Evolutionary conservation across 2,329 filamentous ascomycete species (phyloP).

Genomic region (Pseudofabraea citricarpa): DNA sequence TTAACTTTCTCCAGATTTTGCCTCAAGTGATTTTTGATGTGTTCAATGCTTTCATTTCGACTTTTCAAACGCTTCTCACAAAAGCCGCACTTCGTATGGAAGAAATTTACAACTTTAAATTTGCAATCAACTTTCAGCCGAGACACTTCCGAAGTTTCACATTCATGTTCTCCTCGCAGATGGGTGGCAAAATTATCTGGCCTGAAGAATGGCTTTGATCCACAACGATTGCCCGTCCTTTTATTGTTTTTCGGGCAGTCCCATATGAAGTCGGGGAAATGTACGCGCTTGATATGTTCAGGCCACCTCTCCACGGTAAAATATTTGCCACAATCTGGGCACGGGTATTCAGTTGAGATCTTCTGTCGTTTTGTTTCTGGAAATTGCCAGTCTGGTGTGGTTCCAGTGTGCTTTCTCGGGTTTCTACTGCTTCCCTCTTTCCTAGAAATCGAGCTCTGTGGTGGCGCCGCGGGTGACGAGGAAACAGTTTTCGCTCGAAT

Average conservation of each 20-base stretch:
- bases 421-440: conserved; percentile 1
- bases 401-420: conserved; percentile 3
- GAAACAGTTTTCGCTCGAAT: no score
- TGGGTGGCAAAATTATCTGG: conserved; percentile 9
- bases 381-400: background rate
- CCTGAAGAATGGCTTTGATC: conserved; percentile 2
- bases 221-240: conserved; percentile 1
- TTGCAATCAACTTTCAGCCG: conserved; percentile 6
- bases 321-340: conserved; percentile 4
- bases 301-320: conserved; percentile 4
- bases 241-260: conserved; percentile 3
- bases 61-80: conserved; percentile 3
- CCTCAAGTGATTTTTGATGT: conserved; percentile 7
- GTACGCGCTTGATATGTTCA: conserved; percentile 9
- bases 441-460: background rate
- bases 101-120: conserved; percentile 5
- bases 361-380: conserved; percentile 7
- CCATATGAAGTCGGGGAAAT: conserved; percentile 8
- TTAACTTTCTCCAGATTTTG: background rate
- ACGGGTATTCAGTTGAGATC: conserved; percentile 3
- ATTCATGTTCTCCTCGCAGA: conserved; percentile 4
- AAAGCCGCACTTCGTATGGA: conserved; percentile 8
- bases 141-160: conserved; percentile 1
- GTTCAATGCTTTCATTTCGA: conserved; percentile 8
- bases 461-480: background rate